phyloP scores from a whole-genome alignment of 305 asterid genomes.

The Fraxinus sp. region DNA sequence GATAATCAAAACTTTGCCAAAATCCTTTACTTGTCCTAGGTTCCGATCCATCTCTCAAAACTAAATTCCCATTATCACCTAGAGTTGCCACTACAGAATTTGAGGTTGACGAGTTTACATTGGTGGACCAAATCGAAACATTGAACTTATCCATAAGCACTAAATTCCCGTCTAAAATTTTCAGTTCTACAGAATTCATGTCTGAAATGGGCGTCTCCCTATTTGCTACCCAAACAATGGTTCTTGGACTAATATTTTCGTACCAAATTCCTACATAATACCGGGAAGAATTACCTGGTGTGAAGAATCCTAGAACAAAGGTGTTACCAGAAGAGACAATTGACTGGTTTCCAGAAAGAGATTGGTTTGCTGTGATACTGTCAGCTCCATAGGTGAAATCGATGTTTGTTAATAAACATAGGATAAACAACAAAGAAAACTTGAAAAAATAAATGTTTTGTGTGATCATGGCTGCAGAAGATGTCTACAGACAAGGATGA shows the following conservation, averaged over 20 bases:
- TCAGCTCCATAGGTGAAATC: conserved; percentile 29
- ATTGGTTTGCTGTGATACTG: conserved; percentile 32
- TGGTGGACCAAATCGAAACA: conserved; percentile 48
- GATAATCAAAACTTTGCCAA: conserved; percentile 66
- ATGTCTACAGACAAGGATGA: neutral
- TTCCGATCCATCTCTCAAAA: conserved; percentile 35
- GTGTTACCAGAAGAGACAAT: conserved; percentile 36
- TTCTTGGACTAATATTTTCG: conserved; percentile 31
- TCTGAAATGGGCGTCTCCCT: conserved; percentile 54
- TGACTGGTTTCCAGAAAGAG: conserved; percentile 40
- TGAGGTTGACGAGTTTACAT: conserved; percentile 26
- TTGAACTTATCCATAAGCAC: conserved; percentile 39
- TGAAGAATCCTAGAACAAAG: conserved; percentile 44
- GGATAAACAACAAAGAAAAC: conserved; percentile 9
- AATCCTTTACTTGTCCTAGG: conserved; percentile 26
- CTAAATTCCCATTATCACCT: conserved; percentile 52
- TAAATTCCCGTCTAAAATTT: conserved; percentile 44
- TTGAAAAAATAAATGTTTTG: neutral
- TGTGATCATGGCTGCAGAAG: conserved; percentile 24
- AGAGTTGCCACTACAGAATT: conserved; percentile 42
- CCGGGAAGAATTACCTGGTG: conserved; percentile 36
- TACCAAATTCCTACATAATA: conserved; percentile 77
- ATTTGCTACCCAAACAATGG: conserved; percentile 83
- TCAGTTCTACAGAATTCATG: conserved; percentile 35
- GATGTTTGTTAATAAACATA: conserved; percentile 23